Evolutionary conservation across 176 grass and related monocot genomes (phyloP), one percentile per base, ranked within the genome.

Genomic region (Dactylis glomerata): DNA sequence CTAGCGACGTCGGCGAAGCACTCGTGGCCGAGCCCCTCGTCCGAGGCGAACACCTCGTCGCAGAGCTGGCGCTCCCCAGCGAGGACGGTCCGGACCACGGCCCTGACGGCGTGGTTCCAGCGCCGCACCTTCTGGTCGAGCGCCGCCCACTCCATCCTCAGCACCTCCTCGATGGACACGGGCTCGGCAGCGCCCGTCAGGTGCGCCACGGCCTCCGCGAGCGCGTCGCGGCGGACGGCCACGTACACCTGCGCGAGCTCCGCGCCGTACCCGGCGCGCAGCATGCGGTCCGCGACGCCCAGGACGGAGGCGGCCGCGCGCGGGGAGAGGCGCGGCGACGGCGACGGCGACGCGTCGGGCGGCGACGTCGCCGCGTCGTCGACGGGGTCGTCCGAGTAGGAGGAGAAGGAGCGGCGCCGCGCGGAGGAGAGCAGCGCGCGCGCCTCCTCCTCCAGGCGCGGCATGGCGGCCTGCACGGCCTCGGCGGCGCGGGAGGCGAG

Each of bases 1-100:
- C 91, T 90, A n/a, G 91, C 64, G 19, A 91, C 78, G 85, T 96
- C 96, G 10, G 81, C 78, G 83, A 95, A 98, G 91, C 96, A 95
- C 33, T 94, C 93, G 13, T 87, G 74, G 58, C 87, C 92, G 34
- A 95, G 72, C 23, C 51, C 72, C 44, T 81, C 73, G 30, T 92
- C 90, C 0, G 77, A 5, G 10, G 84, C 76, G 50, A 98, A 85
- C 10, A 97, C 58, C 57, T 90, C 89, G 45, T 92, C 86, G 83
- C 95, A 95, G 12, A 92, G 82, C 1, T 14, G 67, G 24, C 86
- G 68, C 84, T 94, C 92, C 55, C 27, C 87, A 22, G 86, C 73
- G 41, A 94, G 93, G 16, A 93, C 37, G 6, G 42, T 82, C 85
- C 49, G 36, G 52, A 94, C 80, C 22, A 88, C 73, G 31, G 42